These are phyloP conservation scores for Colletotrichum sp. DNA, from an alignment of 2,329 filamentous ascomycete species.

Conservation along the genomic window DNA sequence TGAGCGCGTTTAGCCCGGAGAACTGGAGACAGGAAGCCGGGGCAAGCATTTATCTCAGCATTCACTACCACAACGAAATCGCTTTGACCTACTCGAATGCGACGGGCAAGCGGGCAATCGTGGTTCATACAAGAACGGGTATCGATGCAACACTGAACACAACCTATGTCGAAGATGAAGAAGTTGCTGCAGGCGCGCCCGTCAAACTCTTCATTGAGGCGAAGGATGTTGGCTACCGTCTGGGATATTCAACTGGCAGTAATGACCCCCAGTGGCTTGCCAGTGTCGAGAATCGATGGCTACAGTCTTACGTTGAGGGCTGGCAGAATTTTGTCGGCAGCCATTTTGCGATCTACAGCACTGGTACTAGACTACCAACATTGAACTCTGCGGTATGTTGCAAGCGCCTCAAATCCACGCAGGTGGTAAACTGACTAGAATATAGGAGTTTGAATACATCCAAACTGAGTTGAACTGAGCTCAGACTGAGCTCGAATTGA, in stretches of 20 bases:
- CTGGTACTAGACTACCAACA: conserved; percentile 11
- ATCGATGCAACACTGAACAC: conserved; percentile 17
- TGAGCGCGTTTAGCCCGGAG: conserved; percentile 6
- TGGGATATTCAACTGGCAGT: conserved; percentile 12
- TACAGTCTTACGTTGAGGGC: conserved; percentile 15
- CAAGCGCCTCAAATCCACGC: rapidly evolving
- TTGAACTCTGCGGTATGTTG: conserved; percentile 11
- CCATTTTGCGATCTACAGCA: conserved; percentile 21
- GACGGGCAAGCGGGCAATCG: conserved; percentile 2
- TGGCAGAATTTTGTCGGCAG: conserved; percentile 24
- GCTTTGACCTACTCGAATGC: conserved; percentile 5
- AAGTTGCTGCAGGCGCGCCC: conserved; percentile 7
- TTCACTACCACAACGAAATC: conserved; percentile 22
- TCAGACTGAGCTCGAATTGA: neutral
- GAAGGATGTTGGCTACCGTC: neutral
- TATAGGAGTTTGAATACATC: conserved; percentile 19
- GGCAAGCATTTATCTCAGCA: conserved; percentile 18
- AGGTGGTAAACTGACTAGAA: neutral
- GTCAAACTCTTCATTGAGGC: conserved; percentile 22
- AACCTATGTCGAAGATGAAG: conserved; percentile 19
- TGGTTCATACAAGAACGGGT: conserved; percentile 14
- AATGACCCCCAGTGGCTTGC: conserved; percentile 14
- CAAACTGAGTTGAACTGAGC: conserved; percentile 8
- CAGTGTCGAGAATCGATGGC: conserved; percentile 8
- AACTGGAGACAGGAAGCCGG: conserved; percentile 17